A percentile compares a stretch with the other conserved stretches of the same genome.
Evolutionary conservation across 1,139 yeast species (phyloP).

Genomic region (Diutina sp.): DNA sequence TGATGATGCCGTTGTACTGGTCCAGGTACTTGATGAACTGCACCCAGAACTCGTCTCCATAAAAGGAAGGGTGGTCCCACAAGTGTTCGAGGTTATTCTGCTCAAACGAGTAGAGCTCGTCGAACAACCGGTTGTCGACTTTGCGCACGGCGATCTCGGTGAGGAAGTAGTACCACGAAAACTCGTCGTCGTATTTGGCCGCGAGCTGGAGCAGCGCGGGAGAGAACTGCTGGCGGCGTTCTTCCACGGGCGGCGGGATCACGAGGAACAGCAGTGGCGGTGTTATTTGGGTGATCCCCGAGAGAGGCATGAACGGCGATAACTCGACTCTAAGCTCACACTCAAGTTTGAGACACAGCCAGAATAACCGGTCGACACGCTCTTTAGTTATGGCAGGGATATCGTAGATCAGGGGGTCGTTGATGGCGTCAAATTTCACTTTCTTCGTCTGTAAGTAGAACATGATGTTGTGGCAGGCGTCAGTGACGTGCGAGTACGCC

Average conservation of each 20-base stretch:
- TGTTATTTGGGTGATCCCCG: constrained; percentile 26
- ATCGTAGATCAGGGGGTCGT: constrained; percentile 5
- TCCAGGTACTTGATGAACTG: constrained; percentile 22
- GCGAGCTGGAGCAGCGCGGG: constrained; percentile 18
- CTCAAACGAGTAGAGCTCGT: constrained; percentile 21
- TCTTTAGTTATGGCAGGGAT: constrained; percentile 4
- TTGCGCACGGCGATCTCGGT: constrained; percentile 38
- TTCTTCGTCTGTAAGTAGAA: constrained; percentile 12
- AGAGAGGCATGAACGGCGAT: constrained; percentile 27
- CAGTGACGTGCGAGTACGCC: constrained; percentile 21
- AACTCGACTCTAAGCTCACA: constrained; percentile 32
- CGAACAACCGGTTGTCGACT: constrained; percentile 30
- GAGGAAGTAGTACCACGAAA: constrained; percentile 34
- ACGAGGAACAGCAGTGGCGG: constrained; percentile 33
- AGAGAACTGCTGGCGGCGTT: constrained; percentile 12
- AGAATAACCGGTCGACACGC: constrained; percentile 26
- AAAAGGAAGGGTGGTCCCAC: constrained; percentile 20
- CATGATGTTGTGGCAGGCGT: constrained; percentile 24
- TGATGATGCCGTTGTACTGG: constrained; percentile 29
- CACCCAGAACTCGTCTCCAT: constrained; percentile 15
- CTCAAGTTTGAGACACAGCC: constrained; percentile 34
- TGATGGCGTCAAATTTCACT: constrained; percentile 3
- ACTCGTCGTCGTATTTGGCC: constrained; percentile 20
- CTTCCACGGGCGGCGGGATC: constrained; percentile 18
- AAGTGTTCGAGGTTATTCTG: constrained; percentile 5